A percentile compares a stretch with the other conserved stretches of the same genome.
These are phyloP conservation scores for Stagonosporopsis tanaceti DNA, from an alignment of 2,329 filamentous ascomycete species.

Conservation along the genomic window DNA sequence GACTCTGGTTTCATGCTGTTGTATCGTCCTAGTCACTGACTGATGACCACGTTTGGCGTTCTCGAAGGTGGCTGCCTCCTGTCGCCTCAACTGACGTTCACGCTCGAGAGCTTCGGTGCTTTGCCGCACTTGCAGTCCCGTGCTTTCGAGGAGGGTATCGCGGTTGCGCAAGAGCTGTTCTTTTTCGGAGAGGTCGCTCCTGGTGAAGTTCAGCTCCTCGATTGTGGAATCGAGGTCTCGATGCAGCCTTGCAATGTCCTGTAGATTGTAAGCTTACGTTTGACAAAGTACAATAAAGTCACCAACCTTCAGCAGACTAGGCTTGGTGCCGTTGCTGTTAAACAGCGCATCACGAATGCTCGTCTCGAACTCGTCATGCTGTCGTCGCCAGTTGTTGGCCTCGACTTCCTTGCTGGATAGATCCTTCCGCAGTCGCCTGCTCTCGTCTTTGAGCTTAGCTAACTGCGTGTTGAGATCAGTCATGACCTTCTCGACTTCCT, in stretches of 20 bases:
- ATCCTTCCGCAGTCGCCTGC: slow-evolving; percentile 80
- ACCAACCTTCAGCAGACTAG: slow-evolving; percentile 78
- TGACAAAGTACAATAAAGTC: neutral
- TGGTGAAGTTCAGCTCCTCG: slow-evolving; percentile 80
- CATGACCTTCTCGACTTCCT: slow-evolving; percentile 91
- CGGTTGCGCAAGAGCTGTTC: slow-evolving; percentile 89
- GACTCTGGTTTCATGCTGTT: slow-evolving; percentile 83
- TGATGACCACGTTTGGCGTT: slow-evolving; percentile 87
- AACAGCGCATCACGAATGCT: slow-evolving; percentile 87
- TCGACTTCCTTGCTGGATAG: slow-evolving; percentile 86
- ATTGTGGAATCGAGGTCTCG: slow-evolving; percentile 85
- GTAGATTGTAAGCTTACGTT: slow-evolving; percentile 3
- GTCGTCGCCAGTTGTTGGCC: slow-evolving; percentile 88
- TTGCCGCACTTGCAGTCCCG: slow-evolving; percentile 84
- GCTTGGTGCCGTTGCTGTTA: slow-evolving; percentile 84
- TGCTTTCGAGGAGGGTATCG: slow-evolving; percentile 85
- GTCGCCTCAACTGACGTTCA: slow-evolving; percentile 82
- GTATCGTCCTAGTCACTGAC: slow-evolving; percentile 84
- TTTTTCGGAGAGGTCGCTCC: slow-evolving; percentile 83
- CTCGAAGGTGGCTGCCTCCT: slow-evolving; percentile 88
- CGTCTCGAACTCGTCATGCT: slow-evolving; percentile 87
- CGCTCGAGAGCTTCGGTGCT: slow-evolving; percentile 89
- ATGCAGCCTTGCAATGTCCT: slow-evolving; percentile 87
- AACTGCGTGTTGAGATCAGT: slow-evolving; percentile 91
- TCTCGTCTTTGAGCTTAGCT: slow-evolving; percentile 83